Evolutionary conservation across 495 filamentous ascomycete species (phyloP).

Genomic region (Hypoxylon rickii): DNA sequence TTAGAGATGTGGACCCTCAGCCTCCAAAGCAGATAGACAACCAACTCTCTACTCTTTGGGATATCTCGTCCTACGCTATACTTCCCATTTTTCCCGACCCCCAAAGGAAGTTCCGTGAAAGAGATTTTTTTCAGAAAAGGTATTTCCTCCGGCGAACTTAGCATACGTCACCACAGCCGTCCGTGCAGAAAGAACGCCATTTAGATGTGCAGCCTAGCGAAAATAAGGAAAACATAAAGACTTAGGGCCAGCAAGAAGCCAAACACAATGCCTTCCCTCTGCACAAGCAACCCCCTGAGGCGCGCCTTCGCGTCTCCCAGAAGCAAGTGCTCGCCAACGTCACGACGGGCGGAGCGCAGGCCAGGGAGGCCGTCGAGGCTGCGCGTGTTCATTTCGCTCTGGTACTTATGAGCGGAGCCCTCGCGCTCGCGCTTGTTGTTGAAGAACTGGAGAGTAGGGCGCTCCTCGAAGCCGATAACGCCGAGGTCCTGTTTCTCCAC

Average conservation of each 20-base stretch:
- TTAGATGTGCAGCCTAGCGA: background rate
- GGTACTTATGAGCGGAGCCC: constrained; percentile 50
- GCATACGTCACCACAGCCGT: too few species aligned
- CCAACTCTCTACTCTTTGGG: too few species aligned
- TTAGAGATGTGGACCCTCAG: too few species aligned
- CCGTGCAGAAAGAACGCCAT: too few species aligned
- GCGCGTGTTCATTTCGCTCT: constrained; percentile 50
- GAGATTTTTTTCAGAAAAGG: too few species aligned
- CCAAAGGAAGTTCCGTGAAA: too few species aligned
- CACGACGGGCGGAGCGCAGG: constrained; percentile 37
- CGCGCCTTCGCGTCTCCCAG: constrained; percentile 10
- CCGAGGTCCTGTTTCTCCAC: constrained; percentile 13
- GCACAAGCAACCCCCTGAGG: background rate
- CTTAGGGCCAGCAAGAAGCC: constrained; percentile 15
- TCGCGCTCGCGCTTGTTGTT: constrained; percentile 44
- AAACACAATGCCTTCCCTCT: constrained; percentile 12
- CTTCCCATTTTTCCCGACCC: too few species aligned
- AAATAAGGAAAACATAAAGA: constrained; percentile 16
- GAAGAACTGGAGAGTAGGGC: constrained; percentile 53
- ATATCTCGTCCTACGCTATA: too few species aligned
- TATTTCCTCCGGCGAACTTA: too few species aligned
- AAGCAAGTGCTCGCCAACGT: constrained; percentile 18
- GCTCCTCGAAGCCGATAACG: constrained; percentile 44
- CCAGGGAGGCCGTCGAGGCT: constrained; percentile 61
- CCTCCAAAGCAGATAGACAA: too few species aligned